Evolutionary conservation across 257 asterid species (phyloP).

Genomic region (Solanum piurae): DNA sequence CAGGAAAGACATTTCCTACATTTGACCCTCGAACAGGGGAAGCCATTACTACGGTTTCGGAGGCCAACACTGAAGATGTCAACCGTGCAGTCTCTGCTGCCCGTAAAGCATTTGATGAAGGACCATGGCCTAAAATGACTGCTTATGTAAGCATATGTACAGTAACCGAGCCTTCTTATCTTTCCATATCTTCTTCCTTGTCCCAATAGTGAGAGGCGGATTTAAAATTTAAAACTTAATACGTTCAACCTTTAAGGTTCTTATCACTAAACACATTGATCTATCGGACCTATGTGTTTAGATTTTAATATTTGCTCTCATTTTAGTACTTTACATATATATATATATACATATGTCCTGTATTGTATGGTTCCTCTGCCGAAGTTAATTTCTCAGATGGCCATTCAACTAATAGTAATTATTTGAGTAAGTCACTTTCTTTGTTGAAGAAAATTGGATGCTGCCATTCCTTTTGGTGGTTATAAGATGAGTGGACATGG

Average conservation of each 20-base stretch:
- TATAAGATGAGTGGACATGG: neutral
- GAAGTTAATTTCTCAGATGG: neutral
- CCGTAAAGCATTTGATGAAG: slow-evolving; percentile 66
- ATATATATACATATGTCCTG: too few relatives aligned
- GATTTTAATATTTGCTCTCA: neutral
- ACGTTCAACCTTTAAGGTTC: neutral
- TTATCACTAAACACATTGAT: neutral
- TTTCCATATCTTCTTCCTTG: neutral
- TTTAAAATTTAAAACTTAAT: neutral
- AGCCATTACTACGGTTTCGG: slow-evolving; percentile 51
- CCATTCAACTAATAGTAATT: neutral
- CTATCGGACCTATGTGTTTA: neutral
- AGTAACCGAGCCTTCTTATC: neutral
- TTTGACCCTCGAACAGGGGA: slow-evolving; percentile 66
- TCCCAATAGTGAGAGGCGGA: neutral
- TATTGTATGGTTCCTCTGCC: neutral
- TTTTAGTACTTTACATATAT: neutral
- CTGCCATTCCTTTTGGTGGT: neutral
- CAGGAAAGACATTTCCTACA: slow-evolving; percentile 77
- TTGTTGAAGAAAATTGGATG: neutral
- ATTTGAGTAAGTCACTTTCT: neutral
- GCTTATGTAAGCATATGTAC: slow-evolving; percentile 33
- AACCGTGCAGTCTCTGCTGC: slow-evolving; percentile 75
- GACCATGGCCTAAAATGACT: slow-evolving; percentile 78
- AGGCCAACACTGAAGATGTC: slow-evolving; percentile 53